A percentile compares a stretch with the other conserved stretches of the same genome.
These are phyloP conservation scores for Irpex sp. DNA, from an alignment of 1,284 basidiomycete genomes.

Conservation along the genomic window DNA sequence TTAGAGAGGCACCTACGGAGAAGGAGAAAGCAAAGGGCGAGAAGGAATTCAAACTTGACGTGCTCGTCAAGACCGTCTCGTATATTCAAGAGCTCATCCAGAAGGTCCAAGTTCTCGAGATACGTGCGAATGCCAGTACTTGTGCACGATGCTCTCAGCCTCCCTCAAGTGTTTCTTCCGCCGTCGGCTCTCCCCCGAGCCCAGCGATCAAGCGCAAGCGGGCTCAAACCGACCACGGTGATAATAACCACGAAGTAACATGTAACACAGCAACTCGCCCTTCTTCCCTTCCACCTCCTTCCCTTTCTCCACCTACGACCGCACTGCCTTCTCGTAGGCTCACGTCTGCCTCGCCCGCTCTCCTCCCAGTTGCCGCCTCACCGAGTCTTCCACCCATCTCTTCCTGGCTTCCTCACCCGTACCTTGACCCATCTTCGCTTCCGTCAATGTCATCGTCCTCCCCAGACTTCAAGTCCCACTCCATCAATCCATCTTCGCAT, in stretches of 20 bases:
- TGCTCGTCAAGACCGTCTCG: slow-evolving; percentile 68
- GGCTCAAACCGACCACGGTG: slow-evolving; percentile 11
- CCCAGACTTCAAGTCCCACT: slow-evolving; percentile 3
- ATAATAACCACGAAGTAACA: not conserved
- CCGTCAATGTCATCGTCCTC: slow-evolving; percentile 20
- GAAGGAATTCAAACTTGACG: slow-evolving; percentile 80
- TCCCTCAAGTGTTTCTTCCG: not conserved
- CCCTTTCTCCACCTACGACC: not conserved
- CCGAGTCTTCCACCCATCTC: slow-evolving; percentile 45
- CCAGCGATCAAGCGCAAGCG: slow-evolving; percentile 21
- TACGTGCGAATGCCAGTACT: slow-evolving; percentile 22
- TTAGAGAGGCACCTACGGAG: slow-evolving; percentile 17
- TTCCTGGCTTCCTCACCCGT: slow-evolving; percentile 39
- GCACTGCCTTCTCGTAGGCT: slow-evolving; percentile 11
- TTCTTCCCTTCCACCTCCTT: not conserved
- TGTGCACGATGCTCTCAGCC: slow-evolving; percentile 29
- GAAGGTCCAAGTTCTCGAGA: slow-evolving; percentile 42
- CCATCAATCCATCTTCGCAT: slow-evolving; percentile 23
- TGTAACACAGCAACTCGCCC: not conserved
- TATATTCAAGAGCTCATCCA: slow-evolving; percentile 64
- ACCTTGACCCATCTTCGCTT: slow-evolving; percentile 30
- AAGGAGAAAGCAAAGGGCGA: slow-evolving; percentile 38
- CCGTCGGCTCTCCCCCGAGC: slow-evolving; percentile 2
- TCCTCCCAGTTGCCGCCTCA: slow-evolving; percentile 7
- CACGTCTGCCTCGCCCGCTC: not conserved